Percentiles rank a stretch among this genome's conserved stretches.
Evolutionary conservation across 2,329 filamentous ascomycete genomes (phyloP).

Genomic region (Neofusicoccum sp.): DNA sequence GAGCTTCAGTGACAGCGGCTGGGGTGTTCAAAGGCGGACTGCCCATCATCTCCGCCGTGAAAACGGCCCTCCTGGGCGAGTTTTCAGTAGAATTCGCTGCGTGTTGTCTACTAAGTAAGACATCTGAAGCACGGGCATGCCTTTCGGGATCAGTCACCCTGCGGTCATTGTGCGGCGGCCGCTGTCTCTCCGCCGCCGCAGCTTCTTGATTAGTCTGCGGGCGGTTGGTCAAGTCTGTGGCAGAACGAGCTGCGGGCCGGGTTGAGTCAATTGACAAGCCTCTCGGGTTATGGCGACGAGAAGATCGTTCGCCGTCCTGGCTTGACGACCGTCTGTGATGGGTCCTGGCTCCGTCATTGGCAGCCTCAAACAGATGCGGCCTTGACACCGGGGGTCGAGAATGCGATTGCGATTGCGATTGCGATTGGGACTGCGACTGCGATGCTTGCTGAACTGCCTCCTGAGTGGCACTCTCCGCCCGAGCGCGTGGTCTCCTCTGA

Average conservation of each 20-base stretch:
- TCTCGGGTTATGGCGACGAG: constrained; percentile 36
- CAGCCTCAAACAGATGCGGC: constrained; percentile 50
- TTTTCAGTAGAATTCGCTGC: constrained; percentile 29
- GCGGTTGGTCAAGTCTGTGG: constrained; percentile 61
- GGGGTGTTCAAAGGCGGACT: constrained; percentile 14
- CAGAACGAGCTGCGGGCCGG: constrained; percentile 61
- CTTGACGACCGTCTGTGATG: constrained; percentile 50
- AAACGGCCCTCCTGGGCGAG: constrained; percentile 33
- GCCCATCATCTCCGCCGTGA: constrained; percentile 23
- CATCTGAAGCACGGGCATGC: constrained; percentile 3
- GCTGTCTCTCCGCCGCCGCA: constrained; percentile 28
- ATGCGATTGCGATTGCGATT: neutral
- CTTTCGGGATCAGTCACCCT: constrained; percentile 45
- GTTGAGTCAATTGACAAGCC: constrained; percentile 26
- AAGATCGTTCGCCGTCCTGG: constrained; percentile 47
- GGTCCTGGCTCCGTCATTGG: constrained; percentile 33
- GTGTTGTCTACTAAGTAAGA: constrained; percentile 1
- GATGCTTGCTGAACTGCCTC: constrained; percentile 10
- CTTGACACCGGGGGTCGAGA: constrained; percentile 48
- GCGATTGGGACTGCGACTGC: neutral
- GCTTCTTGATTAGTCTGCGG: constrained; percentile 32
- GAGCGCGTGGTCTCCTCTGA: constrained; percentile 35
- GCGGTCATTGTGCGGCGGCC: constrained; percentile 47
- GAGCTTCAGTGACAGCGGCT: neutral
- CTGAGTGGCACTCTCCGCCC: constrained; percentile 39